A percentile compares a stretch with the other conserved stretches of the same genome.
Conservation (phyloP, 768 basidiomycete genomes). For the Mycena epipterygia region DNA sequence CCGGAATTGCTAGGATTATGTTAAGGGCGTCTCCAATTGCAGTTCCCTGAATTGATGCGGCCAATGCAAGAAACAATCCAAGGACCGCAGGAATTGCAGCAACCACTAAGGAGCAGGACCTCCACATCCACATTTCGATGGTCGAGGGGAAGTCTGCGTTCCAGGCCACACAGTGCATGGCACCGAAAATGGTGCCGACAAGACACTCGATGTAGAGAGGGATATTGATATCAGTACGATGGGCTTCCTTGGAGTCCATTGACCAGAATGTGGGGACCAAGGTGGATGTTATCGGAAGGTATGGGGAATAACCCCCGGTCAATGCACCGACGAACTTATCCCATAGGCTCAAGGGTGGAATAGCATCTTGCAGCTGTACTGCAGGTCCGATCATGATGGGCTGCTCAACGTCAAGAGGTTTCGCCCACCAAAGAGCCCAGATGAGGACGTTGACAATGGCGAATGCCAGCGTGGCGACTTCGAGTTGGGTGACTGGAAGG, state of each 20-base stretch:
- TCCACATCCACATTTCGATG: neutral
- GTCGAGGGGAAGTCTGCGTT: neutral
- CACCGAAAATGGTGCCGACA: no score
- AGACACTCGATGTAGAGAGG: no score
- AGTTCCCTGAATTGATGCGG: no score
- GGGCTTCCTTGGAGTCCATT: no score
- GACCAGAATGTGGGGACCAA: neutral
- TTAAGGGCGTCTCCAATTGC: no score
- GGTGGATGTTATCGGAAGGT: neutral
- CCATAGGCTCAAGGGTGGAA: no score
- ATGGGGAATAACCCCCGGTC: neutral
- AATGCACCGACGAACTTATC: no score
- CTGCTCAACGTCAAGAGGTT: conserved; percentile 36
- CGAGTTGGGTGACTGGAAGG: conserved; percentile 36
- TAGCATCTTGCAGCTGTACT: no score
- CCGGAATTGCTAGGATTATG: no score
- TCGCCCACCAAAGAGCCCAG: conserved; percentile 40
- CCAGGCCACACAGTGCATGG: neutral
- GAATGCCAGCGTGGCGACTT: conserved; percentile 37
- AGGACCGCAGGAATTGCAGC: neutral
- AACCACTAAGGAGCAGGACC: neutral
- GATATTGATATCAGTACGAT: no score
- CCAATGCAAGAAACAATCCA: no score
- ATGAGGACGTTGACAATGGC: conserved; percentile 32
- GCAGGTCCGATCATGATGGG: conserved; percentile 17